Base-by-base conservation (phyloP, 805 yeast genomes). In the Candida peoriensis region DNA sequence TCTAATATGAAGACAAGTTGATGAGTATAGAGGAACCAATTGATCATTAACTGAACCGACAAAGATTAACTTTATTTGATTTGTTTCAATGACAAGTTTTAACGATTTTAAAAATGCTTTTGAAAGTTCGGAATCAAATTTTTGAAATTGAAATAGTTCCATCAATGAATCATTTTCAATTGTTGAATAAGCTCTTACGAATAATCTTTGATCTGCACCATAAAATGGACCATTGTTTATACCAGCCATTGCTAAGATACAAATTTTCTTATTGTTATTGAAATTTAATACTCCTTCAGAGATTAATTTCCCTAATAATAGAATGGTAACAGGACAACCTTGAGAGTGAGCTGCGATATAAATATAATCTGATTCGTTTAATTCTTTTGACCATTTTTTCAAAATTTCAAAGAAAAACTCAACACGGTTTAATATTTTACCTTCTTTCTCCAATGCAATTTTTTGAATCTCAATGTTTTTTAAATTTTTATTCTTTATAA, bases 341-440 rank as follows among this genome's bases (percentile, higher is more conserved):
- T 90, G 98, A 0, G 97, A 89, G 59, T 90, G 98, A 1, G 95
- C 80, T 2, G 96, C 96, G 42, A 90, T 74, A 53, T 81, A 87
- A n/a, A 90, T 75, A 43, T 82, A 81, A 57, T 90, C 97, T 0
- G 96, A 90, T n/a, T 65, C 42, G 29, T 63, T 62, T 3, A 68
- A 47, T 37, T 66, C 68, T 24, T 64, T 60, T 15, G 57, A 49
- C 86, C 90, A 84, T 52, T 78, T 79, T 45, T 68, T 65, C 57
- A 90, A 65, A 28, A 86, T 73, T 21, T 77, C 75, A 42, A 78
- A 82, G 47, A 90, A 86, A 48, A 76, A 84, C 25, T 79, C 81
- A 7, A 90, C 96, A 21, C 98, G 69, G 49, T 85, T 88, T 44
- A 84, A 74, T 6, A 93, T 81, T 52, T 81, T 84, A 1, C 97